A percentile compares a stretch with the other conserved stretches of the same genome.
phyloP scores from a whole-genome alignment of 768 basidiomycete genomes.

The Hygrocybe punicea region DNA sequence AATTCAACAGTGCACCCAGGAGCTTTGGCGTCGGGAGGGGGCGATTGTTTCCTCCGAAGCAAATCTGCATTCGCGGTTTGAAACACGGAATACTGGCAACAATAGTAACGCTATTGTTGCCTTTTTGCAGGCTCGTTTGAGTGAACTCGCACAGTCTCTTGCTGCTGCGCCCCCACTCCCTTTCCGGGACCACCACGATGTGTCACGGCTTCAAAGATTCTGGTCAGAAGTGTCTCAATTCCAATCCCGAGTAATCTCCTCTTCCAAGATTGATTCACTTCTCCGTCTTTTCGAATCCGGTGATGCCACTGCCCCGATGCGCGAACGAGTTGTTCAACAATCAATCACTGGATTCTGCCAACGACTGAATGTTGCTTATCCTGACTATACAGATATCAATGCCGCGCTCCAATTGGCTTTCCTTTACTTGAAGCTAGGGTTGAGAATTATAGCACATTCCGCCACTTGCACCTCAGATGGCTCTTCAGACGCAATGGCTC shows the following conservation, averaged over 20 bases:
- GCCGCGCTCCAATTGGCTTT: slow-evolving; percentile 64
- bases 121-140: slow-evolving; percentile 41
- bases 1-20: slow-evolving; percentile 46
- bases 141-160: slow-evolving; percentile 29
- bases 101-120: slow-evolving; percentile 44
- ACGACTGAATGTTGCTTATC: slow-evolving; percentile 65
- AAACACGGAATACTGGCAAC: slow-evolving; percentile 56
- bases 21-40: slow-evolving; percentile 45
- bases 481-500: slow-evolving; percentile 21
- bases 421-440: slow-evolving; percentile 64
- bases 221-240: slow-evolving; percentile 82
- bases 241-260: slow-evolving; percentile 50
- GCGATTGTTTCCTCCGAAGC: slow-evolving; percentile 47
- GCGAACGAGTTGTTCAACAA: slow-evolving; percentile 73
- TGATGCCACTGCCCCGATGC: slow-evolving; percentile 40
- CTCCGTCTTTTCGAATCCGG: slow-evolving; percentile 33
- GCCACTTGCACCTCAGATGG: slow-evolving; percentile 7
- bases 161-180: slow-evolving; percentile 28
- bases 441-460: slow-evolving; percentile 47
- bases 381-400: slow-evolving; percentile 68
- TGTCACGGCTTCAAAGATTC: slow-evolving; percentile 55
- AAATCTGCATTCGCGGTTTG: slow-evolving; percentile 52
- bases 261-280: slow-evolving; percentile 51
- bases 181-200: slow-evolving; percentile 32
- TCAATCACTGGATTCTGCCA: slow-evolving; percentile 75